Percentiles rank a stretch among this genome's conserved stretches.
These are phyloP conservation scores for Oryza meridionalis DNA, from an alignment of 176 grass and related monocot species.

Conservation along the genomic window DNA sequence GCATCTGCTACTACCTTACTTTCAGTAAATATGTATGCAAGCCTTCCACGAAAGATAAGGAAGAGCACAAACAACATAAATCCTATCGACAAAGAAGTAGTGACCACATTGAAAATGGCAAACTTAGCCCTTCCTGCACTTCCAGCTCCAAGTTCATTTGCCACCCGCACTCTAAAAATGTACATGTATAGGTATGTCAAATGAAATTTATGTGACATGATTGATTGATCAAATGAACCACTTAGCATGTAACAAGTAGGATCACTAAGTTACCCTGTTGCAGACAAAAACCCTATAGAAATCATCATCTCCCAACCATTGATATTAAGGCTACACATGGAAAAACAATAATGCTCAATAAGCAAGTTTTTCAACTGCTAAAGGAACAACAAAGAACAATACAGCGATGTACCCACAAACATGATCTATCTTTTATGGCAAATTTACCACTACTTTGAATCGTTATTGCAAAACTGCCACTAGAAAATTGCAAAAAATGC, in stretches of 20 bases:
- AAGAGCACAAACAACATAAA: slow-evolving; percentile 54
- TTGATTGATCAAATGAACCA: neutral
- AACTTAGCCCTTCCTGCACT: slow-evolving; percentile 61
- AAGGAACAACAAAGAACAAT: neutral
- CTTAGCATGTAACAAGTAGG: neutral
- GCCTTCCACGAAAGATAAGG: slow-evolving; percentile 47
- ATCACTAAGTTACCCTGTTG: slow-evolving; percentile 52
- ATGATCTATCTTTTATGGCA: neutral
- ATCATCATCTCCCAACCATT: slow-evolving; percentile 79
- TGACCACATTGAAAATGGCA: slow-evolving; percentile 51
- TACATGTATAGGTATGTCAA: neutral
- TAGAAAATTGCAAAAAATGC: too few species aligned
- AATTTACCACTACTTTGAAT: too few species aligned
- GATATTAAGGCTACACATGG: too few species aligned
- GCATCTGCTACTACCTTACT: slow-evolving; percentile 49
- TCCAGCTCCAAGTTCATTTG: slow-evolving; percentile 84
- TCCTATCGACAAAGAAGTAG: slow-evolving; percentile 51
- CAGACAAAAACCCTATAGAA: slow-evolving; percentile 56
- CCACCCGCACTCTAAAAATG: slow-evolving; percentile 57
- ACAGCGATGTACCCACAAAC: neutral
- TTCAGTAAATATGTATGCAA: slow-evolving; percentile 50
- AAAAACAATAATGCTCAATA: neutral
- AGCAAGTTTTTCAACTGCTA: neutral
- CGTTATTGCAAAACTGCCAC: too few species aligned
- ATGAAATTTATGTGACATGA: neutral